Evolutionary conservation across 2,329 filamentous ascomycete genomes (phyloP), one percentile per base, ranked within the genome.

Genomic region (Aureobasidium lini): DNA sequence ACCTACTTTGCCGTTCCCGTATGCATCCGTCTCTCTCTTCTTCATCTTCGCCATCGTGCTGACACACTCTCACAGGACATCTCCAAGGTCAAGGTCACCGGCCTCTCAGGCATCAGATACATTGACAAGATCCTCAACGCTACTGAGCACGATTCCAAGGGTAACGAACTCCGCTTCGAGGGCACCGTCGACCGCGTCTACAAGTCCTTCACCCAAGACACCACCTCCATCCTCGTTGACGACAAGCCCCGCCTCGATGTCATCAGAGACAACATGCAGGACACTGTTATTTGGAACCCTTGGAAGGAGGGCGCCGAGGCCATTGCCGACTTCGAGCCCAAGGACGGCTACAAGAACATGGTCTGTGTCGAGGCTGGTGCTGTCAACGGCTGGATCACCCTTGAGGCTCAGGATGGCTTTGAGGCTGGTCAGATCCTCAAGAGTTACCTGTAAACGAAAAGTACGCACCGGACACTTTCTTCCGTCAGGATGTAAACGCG

Each of bases 201-300:
- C 79, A 87, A 84, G 59, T 72, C 73, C 31, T 79, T 84, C 60
- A 78, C 81, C 32, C 87, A 80, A 64, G 79, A 81, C 63, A 84
- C 83, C 0, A 84, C 86, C 40, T 78, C 81, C 11, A 83, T 95
- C 49, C 70, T 78, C 15, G 84, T 89, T 67, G 81, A 75, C 52
- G 86, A 84, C 62, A 81, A 81, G 68, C 79, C 85, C 13, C 77
- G 81, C 53, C 91, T 88, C 76, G 84, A 85, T 61, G 80, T 97
- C 59, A 83, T 87, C 42, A 84, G 94, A 62, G 90, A 96, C 74
- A 92, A 90, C 65, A 81, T 99, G 65, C 82, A 83, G 63, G 90
- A 97, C 66, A 86, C 94, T 15, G 93, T 96, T 1, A 88, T 97
- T 32, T 99, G 94, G 94, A 99, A 99, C 75, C 94, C 94, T 1